Conservation (phyloP, 805 yeast genomes). For the Starmerella stellata region DNA sequence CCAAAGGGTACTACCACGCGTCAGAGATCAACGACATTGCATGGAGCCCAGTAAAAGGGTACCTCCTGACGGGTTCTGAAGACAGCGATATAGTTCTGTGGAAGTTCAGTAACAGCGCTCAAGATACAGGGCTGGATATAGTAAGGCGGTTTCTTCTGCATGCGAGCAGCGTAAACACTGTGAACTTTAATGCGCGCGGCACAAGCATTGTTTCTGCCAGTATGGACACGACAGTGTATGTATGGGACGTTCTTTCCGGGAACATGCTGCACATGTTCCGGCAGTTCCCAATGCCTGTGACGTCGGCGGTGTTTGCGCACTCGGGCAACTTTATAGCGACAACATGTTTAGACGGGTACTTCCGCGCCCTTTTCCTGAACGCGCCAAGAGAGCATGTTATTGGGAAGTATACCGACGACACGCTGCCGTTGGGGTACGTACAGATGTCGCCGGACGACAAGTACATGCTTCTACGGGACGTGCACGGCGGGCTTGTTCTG, state of each 20-base stretch:
- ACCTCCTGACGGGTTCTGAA: constrained; percentile 71
- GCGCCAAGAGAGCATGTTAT: not conserved
- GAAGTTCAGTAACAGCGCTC: constrained; percentile 23
- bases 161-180: not conserved
- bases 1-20: constrained; percentile 34
- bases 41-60: constrained; percentile 58
- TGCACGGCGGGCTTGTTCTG: not conserved
- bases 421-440: not conserved
- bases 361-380: not conserved
- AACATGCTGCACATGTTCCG: not conserved
- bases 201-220: not conserved
- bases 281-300: not conserved
- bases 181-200: not conserved
- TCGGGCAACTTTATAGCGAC: not conserved
- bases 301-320: not conserved
- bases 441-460: not conserved
- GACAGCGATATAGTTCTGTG: constrained; percentile 66
- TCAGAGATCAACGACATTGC: constrained; percentile 56
- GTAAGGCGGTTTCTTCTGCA: not conserved
- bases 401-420: not conserved
- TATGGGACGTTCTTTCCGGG: not conserved
- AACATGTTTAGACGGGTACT: not conserved
- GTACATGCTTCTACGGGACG: not conserved
- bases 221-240: not conserved
- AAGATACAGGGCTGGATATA: not conserved